A percentile compares a stretch with the other conserved stretches of the same genome.
Conservation (phyloP, 768 basidiomycete genomes). For the Tylopilus cervinicoccineus region DNA sequence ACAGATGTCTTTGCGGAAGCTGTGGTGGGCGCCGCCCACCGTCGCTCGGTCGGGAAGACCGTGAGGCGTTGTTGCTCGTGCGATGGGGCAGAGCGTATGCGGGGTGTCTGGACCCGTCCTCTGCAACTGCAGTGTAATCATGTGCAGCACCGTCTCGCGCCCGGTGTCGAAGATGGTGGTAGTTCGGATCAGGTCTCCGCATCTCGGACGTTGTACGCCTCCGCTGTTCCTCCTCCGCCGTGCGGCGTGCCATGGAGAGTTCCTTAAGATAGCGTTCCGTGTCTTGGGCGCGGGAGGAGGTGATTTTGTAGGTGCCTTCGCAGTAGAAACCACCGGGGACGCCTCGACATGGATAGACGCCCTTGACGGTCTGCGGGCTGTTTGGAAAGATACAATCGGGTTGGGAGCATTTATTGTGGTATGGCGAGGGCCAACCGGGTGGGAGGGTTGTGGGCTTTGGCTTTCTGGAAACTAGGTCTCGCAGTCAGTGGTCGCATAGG, state of each 20-base stretch:
- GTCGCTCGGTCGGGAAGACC: slow-evolving; percentile 17
- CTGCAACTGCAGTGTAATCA: slow-evolving; percentile 1
- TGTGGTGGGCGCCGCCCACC: slow-evolving; percentile 12
- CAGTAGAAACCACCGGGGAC: slow-evolving; percentile 34
- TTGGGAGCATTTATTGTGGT: slow-evolving; percentile 35
- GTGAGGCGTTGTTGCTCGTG: slow-evolving; percentile 3
- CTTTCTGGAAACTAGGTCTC: slow-evolving; percentile 25
- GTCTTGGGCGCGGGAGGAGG: slow-evolving; percentile 32
- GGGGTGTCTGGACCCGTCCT: slow-evolving; percentile 4
- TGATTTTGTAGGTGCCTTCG: slow-evolving; percentile 32
- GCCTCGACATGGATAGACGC: slow-evolving; percentile 31
- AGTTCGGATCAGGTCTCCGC: slow-evolving; percentile 23
- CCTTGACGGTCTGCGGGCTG: slow-evolving; percentile 26
- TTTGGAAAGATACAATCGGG: slow-evolving; percentile 32
- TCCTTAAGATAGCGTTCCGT: slow-evolving; percentile 31
- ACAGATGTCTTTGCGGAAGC: slow-evolving; percentile 11
- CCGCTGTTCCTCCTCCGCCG: slow-evolving; percentile 29
- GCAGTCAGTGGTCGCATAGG: not conserved
- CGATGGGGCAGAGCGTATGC: slow-evolving; percentile 5
- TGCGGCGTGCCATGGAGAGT: slow-evolving; percentile 17
- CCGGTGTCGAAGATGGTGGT: slow-evolving; percentile 14
- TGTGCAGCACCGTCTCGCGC: slow-evolving; percentile 12
- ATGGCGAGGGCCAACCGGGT: slow-evolving; percentile 34
- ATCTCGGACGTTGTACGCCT: slow-evolving; percentile 26
- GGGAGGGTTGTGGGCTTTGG: slow-evolving; percentile 28